phyloP scores from a whole-genome alignment of 2,329 filamentous ascomycete genomes.

The Fusarium siculi region DNA sequence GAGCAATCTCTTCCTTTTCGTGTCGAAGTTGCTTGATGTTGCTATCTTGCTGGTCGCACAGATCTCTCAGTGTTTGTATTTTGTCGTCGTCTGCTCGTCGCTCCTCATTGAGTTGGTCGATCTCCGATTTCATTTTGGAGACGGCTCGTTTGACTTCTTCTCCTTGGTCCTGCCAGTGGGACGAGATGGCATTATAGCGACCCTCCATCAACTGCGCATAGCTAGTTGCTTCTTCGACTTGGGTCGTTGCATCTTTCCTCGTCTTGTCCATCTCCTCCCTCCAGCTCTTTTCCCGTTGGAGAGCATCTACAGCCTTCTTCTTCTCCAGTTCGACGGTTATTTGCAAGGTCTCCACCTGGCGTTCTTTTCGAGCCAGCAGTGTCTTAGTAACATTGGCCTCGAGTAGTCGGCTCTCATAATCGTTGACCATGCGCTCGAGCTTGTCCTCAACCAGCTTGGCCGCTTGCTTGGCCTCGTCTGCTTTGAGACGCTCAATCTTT shows the following conservation, averaged over 20 bases:
- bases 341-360: slow-evolving; percentile 77
- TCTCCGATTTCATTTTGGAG: slow-evolving; percentile 61
- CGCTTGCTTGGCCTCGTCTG: slow-evolving; percentile 77
- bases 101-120: slow-evolving; percentile 65
- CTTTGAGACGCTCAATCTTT: slow-evolving; percentile 70
- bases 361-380: slow-evolving; percentile 76
- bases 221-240: slow-evolving; percentile 73
- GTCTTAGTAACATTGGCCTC: slow-evolving; percentile 78
- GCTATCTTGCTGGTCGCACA: slow-evolving; percentile 78
- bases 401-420: slow-evolving; percentile 76
- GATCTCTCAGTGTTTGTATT: slow-evolving; percentile 71
- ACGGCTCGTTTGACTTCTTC: slow-evolving; percentile 67
- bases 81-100: slow-evolving; percentile 69
- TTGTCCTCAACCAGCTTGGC: slow-evolving; percentile 76
- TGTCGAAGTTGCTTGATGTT: slow-evolving; percentile 70
- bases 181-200: slow-evolving; percentile 73
- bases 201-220: slow-evolving; percentile 76
- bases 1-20: slow-evolving; percentile 70
- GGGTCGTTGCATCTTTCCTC: slow-evolving; percentile 66
- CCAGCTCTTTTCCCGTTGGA: slow-evolving; percentile 69
- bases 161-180: slow-evolving; percentile 74
- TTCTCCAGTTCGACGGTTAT: slow-evolving; percentile 72
- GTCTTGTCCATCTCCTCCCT: slow-evolving; percentile 72
- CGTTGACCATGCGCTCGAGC: slow-evolving; percentile 73
- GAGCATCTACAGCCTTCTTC: slow-evolving; percentile 68